phyloP scores from a whole-genome alignment of 495 filamentous ascomycete species.

The Umbilicaria muhlenbergii region DNA sequence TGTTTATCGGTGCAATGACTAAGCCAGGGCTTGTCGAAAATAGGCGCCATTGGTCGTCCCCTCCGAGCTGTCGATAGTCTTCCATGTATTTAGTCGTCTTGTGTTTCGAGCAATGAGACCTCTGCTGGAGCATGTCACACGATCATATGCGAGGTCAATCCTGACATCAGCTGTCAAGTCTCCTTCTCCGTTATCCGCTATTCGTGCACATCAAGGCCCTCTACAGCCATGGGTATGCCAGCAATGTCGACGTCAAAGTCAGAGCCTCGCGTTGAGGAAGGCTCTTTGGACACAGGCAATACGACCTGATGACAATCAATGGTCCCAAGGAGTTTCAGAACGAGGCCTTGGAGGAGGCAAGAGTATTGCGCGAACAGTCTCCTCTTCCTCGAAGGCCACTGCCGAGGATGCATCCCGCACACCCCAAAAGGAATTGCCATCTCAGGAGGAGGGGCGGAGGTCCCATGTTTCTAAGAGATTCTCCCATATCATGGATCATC shows the following conservation, averaged over 20 bases:
- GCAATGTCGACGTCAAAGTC: conserved; percentile 4
- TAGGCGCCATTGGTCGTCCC: no score
- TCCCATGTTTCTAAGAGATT: conserved; percentile 60
- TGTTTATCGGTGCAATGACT: no score
- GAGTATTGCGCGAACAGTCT: not conserved
- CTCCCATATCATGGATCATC: conserved; percentile 66
- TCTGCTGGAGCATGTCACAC: no score
- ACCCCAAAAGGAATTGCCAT: conserved; percentile 47
- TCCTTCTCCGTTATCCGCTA: no score
- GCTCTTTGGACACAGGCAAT: not conserved
- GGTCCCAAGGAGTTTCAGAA: not conserved
- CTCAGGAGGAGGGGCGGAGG: conserved; percentile 55
- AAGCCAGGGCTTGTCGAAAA: no score
- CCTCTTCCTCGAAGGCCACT: not conserved
- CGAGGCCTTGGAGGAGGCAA: not conserved
- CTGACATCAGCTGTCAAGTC: no score
- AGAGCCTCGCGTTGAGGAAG: not conserved
- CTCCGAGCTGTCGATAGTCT: no score
- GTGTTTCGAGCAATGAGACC: no score
- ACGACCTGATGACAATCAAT: not conserved
- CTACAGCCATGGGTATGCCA: conserved; percentile 4
- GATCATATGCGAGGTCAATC: no score
- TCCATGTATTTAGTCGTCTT: no score
- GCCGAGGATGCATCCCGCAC: not conserved
- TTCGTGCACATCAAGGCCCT: no score